A percentile compares a stretch with the other conserved stretches of the same genome.
Evolutionary conservation across 73 alveolate species (phyloP).

Genomic region (Durusdinium trenchii): DNA sequence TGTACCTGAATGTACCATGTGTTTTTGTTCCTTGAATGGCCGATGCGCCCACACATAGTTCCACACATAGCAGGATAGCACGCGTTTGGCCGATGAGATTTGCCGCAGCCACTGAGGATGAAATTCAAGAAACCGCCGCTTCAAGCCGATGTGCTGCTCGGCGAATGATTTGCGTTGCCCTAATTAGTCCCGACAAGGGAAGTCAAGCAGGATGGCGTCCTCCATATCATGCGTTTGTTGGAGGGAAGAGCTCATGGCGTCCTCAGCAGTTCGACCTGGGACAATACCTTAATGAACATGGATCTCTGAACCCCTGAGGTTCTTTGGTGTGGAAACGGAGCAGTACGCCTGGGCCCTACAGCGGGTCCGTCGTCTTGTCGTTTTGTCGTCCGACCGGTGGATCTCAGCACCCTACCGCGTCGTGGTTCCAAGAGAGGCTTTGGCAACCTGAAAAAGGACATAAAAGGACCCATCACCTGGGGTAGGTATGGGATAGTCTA

Average conservation of each 20-base stretch:
- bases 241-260: not conserved
- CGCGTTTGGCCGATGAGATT: not conserved
- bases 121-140: slow-evolving; percentile 80
- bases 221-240: not conserved
- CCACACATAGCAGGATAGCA: not conserved
- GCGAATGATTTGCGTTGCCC: too few species aligned
- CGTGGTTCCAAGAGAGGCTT: too few species aligned
- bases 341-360: slow-evolving; percentile 7
- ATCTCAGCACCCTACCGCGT: too few species aligned
- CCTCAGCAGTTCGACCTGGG: not conserved
- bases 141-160: slow-evolving; percentile 46
- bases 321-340: slow-evolving; percentile 75
- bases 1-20: too few species aligned
- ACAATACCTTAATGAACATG: not conserved
- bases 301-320: slow-evolving; percentile 36
- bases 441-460: too few species aligned
- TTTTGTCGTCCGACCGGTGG: too few species aligned
- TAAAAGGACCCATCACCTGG: too few species aligned
- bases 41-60: not conserved
- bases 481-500: too few species aligned
- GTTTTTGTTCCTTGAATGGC: not conserved
- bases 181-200: not conserved
- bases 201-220: not conserved
- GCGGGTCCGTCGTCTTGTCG: too few species aligned
- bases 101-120: slow-evolving; percentile 6